Conservation (phyloP, 176 grass and related monocot species). For the Musa beccarii region DNA sequence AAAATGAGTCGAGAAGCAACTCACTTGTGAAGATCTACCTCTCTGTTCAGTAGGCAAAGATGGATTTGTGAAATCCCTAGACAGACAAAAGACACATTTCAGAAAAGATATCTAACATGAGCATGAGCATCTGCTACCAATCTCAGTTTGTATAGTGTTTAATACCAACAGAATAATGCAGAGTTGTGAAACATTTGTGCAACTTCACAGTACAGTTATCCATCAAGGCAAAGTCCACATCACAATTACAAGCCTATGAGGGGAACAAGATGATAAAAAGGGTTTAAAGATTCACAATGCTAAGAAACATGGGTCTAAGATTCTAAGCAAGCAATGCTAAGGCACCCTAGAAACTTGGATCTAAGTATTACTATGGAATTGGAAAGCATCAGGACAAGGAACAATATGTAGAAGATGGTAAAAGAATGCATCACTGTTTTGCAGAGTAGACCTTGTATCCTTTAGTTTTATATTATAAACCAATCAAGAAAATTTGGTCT, state of each 20-base stretch:
- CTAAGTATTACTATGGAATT: no score
- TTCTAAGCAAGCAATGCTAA: no score
- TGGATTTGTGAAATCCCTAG: constrained; percentile 95
- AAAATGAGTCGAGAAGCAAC: constrained; percentile 1
- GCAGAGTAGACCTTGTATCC: no score
- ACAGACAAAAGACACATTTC: not conserved
- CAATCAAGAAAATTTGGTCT: no score
- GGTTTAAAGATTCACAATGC: no score
- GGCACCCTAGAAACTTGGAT: no score
- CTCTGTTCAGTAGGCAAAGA: constrained; percentile 84
- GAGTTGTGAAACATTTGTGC: not conserved
- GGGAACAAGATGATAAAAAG: no score
- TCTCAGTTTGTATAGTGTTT: not conserved
- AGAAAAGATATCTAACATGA: not conserved
- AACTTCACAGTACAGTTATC: not conserved
- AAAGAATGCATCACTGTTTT: no score
- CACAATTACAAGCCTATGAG: not conserved
- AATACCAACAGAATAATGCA: not conserved
- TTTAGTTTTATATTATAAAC: no score
- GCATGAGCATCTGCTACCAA: not conserved
- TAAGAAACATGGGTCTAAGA: no score
- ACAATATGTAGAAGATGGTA: no score
- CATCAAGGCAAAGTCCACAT: not conserved
- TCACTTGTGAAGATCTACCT: constrained; percentile 64
- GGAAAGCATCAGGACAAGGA: no score